Evolutionary conservation across 352 stramenopile species (phyloP).

Genomic region (Phytophthora vignae): DNA sequence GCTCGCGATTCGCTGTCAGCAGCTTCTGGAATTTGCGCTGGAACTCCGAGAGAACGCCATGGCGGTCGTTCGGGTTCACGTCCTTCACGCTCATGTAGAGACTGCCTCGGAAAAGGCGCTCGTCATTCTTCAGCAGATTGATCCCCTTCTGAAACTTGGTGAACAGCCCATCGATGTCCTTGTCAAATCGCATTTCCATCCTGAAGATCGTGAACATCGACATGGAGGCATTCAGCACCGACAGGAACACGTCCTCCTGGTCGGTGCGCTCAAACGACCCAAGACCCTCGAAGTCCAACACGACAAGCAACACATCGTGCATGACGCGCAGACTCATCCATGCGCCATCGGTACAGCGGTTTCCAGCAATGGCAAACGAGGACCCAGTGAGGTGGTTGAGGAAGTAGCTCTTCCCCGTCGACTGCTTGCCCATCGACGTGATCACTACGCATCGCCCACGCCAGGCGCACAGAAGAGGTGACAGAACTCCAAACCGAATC

Average conservation of each 20-base stretch:
- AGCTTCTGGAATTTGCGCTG: slow-evolving; percentile 54
- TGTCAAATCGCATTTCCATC: slow-evolving; percentile 83
- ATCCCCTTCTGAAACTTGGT: slow-evolving; percentile 73
- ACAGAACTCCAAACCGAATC: slow-evolving; percentile 57
- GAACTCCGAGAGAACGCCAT: slow-evolving; percentile 61
- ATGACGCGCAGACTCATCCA: slow-evolving; percentile 70
- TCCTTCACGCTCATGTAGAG: slow-evolving; percentile 84
- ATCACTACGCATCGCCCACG: slow-evolving; percentile 53
- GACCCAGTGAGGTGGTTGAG: slow-evolving; percentile 79
- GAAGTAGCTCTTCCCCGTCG: slow-evolving; percentile 84
- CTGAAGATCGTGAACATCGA: slow-evolving; percentile 82
- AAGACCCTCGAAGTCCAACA: slow-evolving; percentile 83
- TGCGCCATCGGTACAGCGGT: slow-evolving; percentile 68
- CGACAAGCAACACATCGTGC: slow-evolving; percentile 60
- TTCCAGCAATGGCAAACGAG: slow-evolving; percentile 75
- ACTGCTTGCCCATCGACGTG: slow-evolving; percentile 78
- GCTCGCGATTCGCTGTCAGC: slow-evolving; percentile 55
- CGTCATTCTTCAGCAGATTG: slow-evolving; percentile 69
- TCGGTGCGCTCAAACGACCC: slow-evolving; percentile 78
- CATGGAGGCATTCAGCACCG: slow-evolving; percentile 72
- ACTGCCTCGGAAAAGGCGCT: slow-evolving; percentile 59
- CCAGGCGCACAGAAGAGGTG: slow-evolving; percentile 52
- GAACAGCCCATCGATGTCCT: slow-evolving; percentile 78
- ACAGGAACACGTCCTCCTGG: slow-evolving; percentile 81
- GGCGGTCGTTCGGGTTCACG: slow-evolving; percentile 72